phyloP scores from a whole-genome alignment of 2,329 filamentous ascomycete species.

The Alternaria novae-zelandiae region DNA sequence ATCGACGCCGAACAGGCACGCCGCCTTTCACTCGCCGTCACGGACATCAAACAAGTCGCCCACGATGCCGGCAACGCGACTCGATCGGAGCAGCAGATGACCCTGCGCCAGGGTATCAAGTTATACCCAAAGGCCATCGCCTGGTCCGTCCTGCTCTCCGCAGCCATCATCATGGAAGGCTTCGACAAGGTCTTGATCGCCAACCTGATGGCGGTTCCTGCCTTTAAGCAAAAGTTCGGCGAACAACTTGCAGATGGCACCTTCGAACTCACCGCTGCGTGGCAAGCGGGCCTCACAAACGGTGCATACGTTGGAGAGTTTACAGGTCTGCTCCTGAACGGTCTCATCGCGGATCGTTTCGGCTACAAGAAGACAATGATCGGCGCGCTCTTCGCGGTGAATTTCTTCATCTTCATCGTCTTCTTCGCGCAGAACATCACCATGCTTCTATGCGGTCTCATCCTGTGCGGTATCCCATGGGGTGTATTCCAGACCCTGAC shows the following conservation, averaged over 20 bases:
- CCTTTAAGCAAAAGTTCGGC: constrained; percentile 54
- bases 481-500: constrained; percentile 57
- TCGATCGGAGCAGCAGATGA: constrained; percentile 56
- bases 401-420: constrained; percentile 45
- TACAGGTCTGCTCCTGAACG: constrained; percentile 54
- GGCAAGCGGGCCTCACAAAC: constrained; percentile 56
- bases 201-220: constrained; percentile 69
- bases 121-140: constrained; percentile 86
- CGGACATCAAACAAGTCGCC: constrained; percentile 36
- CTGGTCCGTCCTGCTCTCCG: constrained; percentile 85
- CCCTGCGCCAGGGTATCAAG: constrained; percentile 72
- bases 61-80: constrained; percentile 47
- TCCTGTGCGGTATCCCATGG: constrained; percentile 57
- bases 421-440: constrained; percentile 53
- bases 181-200: constrained; percentile 83
- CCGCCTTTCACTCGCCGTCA: constrained; percentile 36
- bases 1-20: constrained; percentile 41
- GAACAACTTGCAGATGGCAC: constrained; percentile 43
- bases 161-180: constrained; percentile 89
- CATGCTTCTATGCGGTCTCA: constrained; percentile 66
- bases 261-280: constrained; percentile 53
- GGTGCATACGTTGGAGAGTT: constrained; percentile 55
- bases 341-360: constrained; percentile 52
- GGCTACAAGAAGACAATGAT: constrained; percentile 51
- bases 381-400: constrained; percentile 38